A percentile compares a stretch with the other conserved stretches of the same genome.
phyloP scores from a whole-genome alignment of 148 eudicot species.

The Chenopodium suecicum region DNA sequence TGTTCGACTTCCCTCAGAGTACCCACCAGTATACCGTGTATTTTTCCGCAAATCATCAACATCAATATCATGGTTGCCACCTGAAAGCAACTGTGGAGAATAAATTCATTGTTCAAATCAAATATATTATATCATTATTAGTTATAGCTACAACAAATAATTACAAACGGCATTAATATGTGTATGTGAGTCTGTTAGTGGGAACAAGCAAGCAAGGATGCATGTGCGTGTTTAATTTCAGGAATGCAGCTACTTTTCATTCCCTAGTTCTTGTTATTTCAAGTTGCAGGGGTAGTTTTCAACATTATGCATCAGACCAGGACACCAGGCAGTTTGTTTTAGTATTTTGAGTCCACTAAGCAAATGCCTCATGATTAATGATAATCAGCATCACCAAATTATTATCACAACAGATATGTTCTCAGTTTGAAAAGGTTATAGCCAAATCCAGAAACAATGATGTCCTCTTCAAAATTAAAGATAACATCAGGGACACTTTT shows the following conservation, averaged over 20 bases:
- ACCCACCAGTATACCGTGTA: constrained; percentile 93
- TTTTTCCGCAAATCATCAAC: constrained; percentile 72
- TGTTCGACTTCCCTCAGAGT: constrained; percentile 82
- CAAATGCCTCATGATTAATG: neutral
- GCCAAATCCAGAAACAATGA: neutral
- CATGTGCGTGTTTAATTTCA: neutral
- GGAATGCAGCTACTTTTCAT: neutral
- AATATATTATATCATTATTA: neutral
- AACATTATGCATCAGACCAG: neutral
- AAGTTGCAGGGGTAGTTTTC: neutral
- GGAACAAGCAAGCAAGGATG: neutral
- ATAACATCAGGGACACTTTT: neutral
- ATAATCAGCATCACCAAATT: neutral
- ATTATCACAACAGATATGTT: neutral
- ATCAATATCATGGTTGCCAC: constrained; percentile 90
- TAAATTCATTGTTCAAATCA: neutral
- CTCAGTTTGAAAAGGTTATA: neutral
- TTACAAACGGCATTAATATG: neutral
- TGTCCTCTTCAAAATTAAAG: neutral
- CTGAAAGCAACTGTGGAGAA: constrained; percentile 73
- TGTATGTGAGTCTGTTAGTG: neutral
- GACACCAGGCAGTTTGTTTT: constrained; percentile 1
- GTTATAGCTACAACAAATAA: neutral
- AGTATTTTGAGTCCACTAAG: neutral
- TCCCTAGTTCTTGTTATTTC: neutral